Base-by-base conservation (phyloP, 1,139 yeast species). In the Pichia sp. region DNA sequence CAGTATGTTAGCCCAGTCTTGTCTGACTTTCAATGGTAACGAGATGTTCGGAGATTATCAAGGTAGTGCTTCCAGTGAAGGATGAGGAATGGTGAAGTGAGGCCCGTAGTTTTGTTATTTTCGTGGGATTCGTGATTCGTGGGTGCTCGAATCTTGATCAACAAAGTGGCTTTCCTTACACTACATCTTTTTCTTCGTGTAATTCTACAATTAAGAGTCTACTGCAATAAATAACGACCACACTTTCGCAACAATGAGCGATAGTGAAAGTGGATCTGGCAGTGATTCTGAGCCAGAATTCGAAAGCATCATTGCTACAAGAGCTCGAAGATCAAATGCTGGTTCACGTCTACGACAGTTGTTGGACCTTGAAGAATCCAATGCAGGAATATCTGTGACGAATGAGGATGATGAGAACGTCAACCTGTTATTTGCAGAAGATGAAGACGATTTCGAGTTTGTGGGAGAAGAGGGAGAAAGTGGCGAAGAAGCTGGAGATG, bases 271-370 rank as follows among this genome's bases (percentile, higher is more conserved):
- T 25, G 9, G n/a, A 16, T 16, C 29, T 12, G 20, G 20, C 11
- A 30, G 27, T 20, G 37, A 24, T 2, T 32, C 49, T 27, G 58
- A 53, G 20, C 52, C 48, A 20, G 49, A 50, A 21, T 52, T 55
- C 34, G 75, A 72, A 32, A 66, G 71, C 50, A 62, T 78, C 45
- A 78, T 82, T 49, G 76, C 84, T 12, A 79, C 93, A 6, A 71
- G 96, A 44, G 63, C 77, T 40, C 69, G 87, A 46, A 75, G 99
- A 36, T 61, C 86, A 33, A 91, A 91, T 60, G 98, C 98, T 1
- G 99, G 99, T 10, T 81, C 86, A 35, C 67, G 93, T 40, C 65
- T 91, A 52, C 74, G 76, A 52, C 78, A 78, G 42, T 67, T 91
- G 48, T 64, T 91, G 18, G 81, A 77, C 42, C 70, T 83, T 28